Base-by-base conservation (phyloP, 345 rosid species). In the Geranium rotundifolium region DNA sequence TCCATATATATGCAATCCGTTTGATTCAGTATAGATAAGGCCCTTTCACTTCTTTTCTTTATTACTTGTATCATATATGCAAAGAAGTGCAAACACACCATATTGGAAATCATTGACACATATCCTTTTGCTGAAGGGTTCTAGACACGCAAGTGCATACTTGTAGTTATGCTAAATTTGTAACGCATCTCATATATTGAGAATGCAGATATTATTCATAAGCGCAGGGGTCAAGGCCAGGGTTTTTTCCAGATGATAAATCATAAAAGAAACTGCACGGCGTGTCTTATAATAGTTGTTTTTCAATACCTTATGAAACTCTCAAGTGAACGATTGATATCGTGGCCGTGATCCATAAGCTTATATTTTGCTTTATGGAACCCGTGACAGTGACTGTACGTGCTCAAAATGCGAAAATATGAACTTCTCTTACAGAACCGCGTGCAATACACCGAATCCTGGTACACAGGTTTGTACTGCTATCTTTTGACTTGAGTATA, bases 371-470 rank as follows among this genome's bases (percentile, higher is more conserved):
- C 52, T 60, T 34, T 17, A 93, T 75, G 77, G 84, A 19, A 62
- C 90, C 17, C 87, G 95, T 23, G 99, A 93, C 71, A 88, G 86
- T 80, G 97, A 93, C 71, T 93, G 99, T 97, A 79, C 90, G 39
- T 93, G 99, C 73, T 97, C 97, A 1, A 90, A 90, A 70, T 93
- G 99, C 73, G 99, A 97, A 54, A 93, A 93, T 67, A 74, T 93
- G 56, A 93, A 93, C 79, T 93, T 93, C 73, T 93, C 99, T 31
- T 93, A 90, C 64, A 82, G 99, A 80, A 79, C 80, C 63, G 79
- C 90, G 72, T 93, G 99, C 86, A 93, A 85, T 73, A 93, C 97
- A 12, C 92, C 97, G 49, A 93, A 86, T 82, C 99, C 97, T 37
- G 97, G 89, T 37, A 76, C 96, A 59, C 96, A 88, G 97, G 99